Evolutionary conservation across 352 stramenopile species (phyloP).

Genomic region (Globisporangium apiculatum): DNA sequence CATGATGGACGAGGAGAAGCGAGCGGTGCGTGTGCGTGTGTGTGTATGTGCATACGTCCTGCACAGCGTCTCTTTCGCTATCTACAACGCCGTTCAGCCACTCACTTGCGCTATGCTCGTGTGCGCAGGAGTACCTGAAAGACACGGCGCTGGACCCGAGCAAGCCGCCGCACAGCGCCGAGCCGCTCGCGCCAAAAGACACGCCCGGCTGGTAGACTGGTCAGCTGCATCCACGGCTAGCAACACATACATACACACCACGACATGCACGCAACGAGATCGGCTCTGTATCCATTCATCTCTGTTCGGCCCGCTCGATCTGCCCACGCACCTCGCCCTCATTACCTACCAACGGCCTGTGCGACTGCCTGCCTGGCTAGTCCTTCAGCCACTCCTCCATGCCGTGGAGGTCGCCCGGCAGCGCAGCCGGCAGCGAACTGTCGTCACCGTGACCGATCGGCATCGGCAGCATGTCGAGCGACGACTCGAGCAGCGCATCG

Average conservation of each 20-base stretch:
- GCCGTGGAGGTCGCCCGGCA: constrained; percentile 63
- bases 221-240: background rate
- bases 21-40: constrained; percentile 20
- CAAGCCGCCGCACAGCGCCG: constrained; percentile 39
- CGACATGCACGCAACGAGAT: too few relatives aligned
- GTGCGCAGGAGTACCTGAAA: constrained; percentile 50
- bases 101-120: background rate
- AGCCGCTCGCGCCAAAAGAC: constrained; percentile 64
- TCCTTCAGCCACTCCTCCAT: constrained; percentile 81
- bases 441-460: constrained; percentile 55
- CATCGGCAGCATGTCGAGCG: constrained; percentile 54
- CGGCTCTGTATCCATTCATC: too few relatives aligned
- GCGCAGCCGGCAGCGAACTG: constrained; percentile 31
- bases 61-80: too few relatives aligned
- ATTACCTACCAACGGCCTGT: too few relatives aligned
- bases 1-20: constrained; percentile 75
- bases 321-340: background rate
- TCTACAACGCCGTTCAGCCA: background rate
- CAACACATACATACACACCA: too few relatives aligned
- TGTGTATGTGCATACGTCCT: background rate
- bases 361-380: background rate
- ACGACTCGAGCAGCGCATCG: constrained; percentile 43
- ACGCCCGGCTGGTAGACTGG: constrained; percentile 53
- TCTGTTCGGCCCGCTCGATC: background rate
- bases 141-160: constrained; percentile 54